Evolutionary conservation across 257 asterid genomes (phyloP), one percentile per base, ranked within the genome.

Genomic region (Plantago elongata): DNA sequence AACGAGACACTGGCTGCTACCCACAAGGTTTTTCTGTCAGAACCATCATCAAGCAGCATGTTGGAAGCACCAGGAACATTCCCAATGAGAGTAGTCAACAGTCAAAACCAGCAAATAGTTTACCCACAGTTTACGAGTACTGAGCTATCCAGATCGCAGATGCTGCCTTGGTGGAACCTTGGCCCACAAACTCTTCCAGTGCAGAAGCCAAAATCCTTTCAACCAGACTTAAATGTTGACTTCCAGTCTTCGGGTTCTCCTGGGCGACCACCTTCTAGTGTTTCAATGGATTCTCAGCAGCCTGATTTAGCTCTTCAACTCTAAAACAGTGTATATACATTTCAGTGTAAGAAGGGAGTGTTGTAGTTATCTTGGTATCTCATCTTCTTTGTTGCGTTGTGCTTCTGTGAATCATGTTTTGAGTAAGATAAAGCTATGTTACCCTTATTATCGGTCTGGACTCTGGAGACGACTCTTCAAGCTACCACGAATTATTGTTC

Each of bases 301-400:
- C 99, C 99, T 16, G 99, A 94, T 79, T 76, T 94, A 64, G 99
- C 99, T 69, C 79, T 87, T 72, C 99, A 94, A 66, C 96, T 94
- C 65, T 90, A 78, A 86, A 61, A 63, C 62, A 5, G 43, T 22
- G 27, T 11, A 3, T 22, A 14, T 48, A 52, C 11, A 47, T 12
- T 16, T 44, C 58, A 27, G 27, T 27, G 16, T 17, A 16, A 18
- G n/a, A 52, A 43, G 45, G 30, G 43, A 34, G 37, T 44, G 14
- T 54, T 61, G 43, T 45, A 9, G 38, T 52, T 30, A 27, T 45
- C 45, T 52, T 13, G 57, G 55, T 40, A 40, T 14, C 34, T 13
- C 48, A 27, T 44, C 16, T 46, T 45, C 40, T 54, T 11, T 5
- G 14, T 34, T 34, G 40, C 40, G 4, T 34, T 34, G 40, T 34